Conservation (phyloP, 371 early-diverging fungal genomes). For the Coemansia sp. region DNA sequence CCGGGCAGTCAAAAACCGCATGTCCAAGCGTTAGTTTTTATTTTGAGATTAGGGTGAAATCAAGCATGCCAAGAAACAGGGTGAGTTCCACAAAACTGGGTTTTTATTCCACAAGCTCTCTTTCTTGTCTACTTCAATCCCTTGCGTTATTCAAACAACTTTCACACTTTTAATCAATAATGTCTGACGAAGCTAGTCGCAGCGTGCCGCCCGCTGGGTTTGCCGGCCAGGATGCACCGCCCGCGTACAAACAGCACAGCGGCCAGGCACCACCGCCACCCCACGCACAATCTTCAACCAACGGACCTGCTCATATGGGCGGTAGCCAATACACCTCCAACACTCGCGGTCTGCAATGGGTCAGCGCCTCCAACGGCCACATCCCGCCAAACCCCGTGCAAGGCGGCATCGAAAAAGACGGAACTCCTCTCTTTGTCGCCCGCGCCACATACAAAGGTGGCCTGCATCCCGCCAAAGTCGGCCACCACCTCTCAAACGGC, state of each 20-base stretch:
- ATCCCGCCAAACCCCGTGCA: constrained; percentile 58
- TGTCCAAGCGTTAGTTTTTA: constrained; percentile 15
- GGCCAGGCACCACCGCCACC: constrained; percentile 7
- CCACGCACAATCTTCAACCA: neutral
- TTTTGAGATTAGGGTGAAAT: neutral
- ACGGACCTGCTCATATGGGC: no score
- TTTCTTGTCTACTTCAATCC: constrained; percentile 1
- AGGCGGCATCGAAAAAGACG: constrained; percentile 57
- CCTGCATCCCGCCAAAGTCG: constrained; percentile 57
- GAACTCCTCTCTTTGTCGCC: constrained; percentile 57
- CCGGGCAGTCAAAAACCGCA: neutral
- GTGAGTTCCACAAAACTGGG: constrained; percentile 11
- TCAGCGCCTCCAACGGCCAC: constrained; percentile 37
- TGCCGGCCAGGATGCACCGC: neutral
- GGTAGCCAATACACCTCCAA: neutral
- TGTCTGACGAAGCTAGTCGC: neutral
- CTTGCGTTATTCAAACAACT: no score
- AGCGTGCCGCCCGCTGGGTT: neutral
- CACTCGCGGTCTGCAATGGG: constrained; percentile 40
- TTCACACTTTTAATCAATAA: no score
- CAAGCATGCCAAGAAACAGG: neutral
- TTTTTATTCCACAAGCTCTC: constrained; percentile 32
- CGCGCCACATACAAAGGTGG: constrained; percentile 55
- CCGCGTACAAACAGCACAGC: neutral
- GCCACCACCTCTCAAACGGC: constrained; percentile 52